Evolutionary conservation across 139 green algal genomes (phyloP).

Genomic region (Nannochloris sp.): DNA sequence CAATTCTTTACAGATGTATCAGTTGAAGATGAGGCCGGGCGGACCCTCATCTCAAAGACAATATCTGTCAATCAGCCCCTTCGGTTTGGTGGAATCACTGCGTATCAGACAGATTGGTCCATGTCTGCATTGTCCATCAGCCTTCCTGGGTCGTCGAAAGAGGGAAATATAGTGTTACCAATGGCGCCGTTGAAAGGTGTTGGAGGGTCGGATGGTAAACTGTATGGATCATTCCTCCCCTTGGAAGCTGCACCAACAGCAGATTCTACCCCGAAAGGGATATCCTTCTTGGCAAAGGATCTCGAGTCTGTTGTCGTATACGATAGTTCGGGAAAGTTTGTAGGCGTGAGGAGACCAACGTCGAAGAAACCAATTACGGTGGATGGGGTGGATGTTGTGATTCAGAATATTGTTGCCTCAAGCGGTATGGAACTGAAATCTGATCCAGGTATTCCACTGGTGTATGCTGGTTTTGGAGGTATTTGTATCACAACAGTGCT

Average conservation of each 20-base stretch:
- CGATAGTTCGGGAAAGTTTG: slow-evolving; percentile 79
- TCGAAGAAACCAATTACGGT: slow-evolving; percentile 78
- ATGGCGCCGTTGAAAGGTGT: slow-evolving; percentile 70
- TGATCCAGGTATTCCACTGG: slow-evolving; percentile 88
- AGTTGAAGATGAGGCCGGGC: slow-evolving; percentile 32
- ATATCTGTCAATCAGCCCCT: slow-evolving; percentile 93
- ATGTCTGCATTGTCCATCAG: slow-evolving; percentile 66
- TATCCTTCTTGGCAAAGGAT: slow-evolving; percentile 81
- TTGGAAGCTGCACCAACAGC: slow-evolving; percentile 16
- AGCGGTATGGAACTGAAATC: slow-evolving; percentile 86
- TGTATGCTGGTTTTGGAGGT: slow-evolving; percentile 87
- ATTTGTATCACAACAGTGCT: slow-evolving; percentile 93
- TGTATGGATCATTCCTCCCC: slow-evolving; percentile 76
- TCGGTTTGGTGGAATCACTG: slow-evolving; percentile 52
- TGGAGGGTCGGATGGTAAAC: slow-evolving; percentile 29
- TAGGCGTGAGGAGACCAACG: slow-evolving; percentile 78
- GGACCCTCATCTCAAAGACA: slow-evolving; percentile 12
- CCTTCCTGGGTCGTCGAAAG: slow-evolving; percentile 13
- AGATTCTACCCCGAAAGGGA: slow-evolving; percentile 29
- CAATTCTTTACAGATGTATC: slow-evolving; percentile 87
- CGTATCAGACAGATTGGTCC: slow-evolving; percentile 88
- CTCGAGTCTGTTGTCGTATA: slow-evolving; percentile 86
- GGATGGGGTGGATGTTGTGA: slow-evolving; percentile 70
- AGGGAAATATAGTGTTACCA: slow-evolving; percentile 44
- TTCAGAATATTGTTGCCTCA: slow-evolving; percentile 61